These are phyloP conservation scores for Vicia faba DNA, from an alignment of 306 rosid species.

Conservation along the genomic window DNA sequence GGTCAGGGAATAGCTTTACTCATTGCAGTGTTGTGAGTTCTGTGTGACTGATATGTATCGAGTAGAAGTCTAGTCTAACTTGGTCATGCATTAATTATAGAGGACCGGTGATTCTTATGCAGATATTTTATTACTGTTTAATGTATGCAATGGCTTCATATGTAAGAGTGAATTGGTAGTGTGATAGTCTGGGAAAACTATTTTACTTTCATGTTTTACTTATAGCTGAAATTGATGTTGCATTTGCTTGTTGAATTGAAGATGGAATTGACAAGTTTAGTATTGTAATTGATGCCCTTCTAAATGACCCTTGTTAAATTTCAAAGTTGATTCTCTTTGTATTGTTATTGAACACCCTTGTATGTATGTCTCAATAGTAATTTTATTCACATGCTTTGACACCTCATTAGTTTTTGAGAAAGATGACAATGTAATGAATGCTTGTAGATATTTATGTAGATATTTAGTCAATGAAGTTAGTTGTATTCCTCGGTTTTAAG, in stretches of 20 bases:
- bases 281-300: background rate
- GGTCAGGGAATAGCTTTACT: conserved; percentile 26
- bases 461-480: background rate
- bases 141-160: background rate
- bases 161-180: background rate
- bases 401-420: background rate
- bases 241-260: conserved; percentile 23
- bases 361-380: background rate
- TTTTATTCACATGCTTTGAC: background rate
- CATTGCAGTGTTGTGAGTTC: background rate
- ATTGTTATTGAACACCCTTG: conserved; percentile 15
- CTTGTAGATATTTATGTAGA: conserved; percentile 2
- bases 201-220: conserved; percentile 1
- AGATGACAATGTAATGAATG: background rate
- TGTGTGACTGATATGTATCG: background rate
- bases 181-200: background rate
- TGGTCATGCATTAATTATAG: conserved; percentile 13
- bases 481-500: background rate
- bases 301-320: background rate
- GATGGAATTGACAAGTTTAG: background rate
- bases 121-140: background rate
- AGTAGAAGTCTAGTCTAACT: conserved; percentile 25
- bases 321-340: conserved; percentile 7
- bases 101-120: background rate
- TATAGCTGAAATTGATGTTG: conserved; percentile 6